Base-by-base conservation (phyloP, 2,329 filamentous ascomycete genomes). In the Akanthomyces muscarius region DNA sequence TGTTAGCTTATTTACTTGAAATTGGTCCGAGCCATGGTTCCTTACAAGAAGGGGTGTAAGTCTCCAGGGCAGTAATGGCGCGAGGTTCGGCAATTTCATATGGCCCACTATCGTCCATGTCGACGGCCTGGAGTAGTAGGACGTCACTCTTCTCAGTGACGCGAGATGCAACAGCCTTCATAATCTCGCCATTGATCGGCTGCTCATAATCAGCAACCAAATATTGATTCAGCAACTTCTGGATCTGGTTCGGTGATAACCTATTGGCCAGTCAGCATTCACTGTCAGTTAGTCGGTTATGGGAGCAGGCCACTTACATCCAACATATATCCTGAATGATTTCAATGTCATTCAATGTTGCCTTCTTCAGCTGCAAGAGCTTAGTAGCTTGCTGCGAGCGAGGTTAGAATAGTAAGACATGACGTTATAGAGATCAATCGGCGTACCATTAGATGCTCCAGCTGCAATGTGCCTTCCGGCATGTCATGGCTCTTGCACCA, bases 401-500 rank as follows among this genome's bases (percentile, higher is more conserved):
- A 21, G 59, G 70, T 77, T 67, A 78, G 72, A 36, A 25, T 5
- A 14, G 36, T n/a, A 3, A 10, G 8, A 47, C 23, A 8, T 52
- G 4, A 41, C 11, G 18, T 52, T 23, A 4, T 33, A 53, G 16
- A n/a, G 36, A 18, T 30, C 38, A 42, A 14, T 58, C 65, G 18
- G 25, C 68, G 77, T 78, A 92, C 90, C 95, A 99, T 99, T 69
- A 99, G 80, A 81, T 99, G 95, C 81, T 99, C 95, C 63, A 99
- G 85, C 79, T 98, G 94, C 60, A 99, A 84, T 36, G 94, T 99
- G 62, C 95, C 95, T 77, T 99, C 94, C 1, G 95, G 95, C 94
- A 99, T 98, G 70, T 98, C 95, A 75, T 99, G 96, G 73, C 93
- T 97, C 86, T 99, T 99, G 80, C 95, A 99, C 95, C 95, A 99